Base-by-base conservation (phyloP, 192 early-diverging fungal species). In the Mortierella antarctica region DNA sequence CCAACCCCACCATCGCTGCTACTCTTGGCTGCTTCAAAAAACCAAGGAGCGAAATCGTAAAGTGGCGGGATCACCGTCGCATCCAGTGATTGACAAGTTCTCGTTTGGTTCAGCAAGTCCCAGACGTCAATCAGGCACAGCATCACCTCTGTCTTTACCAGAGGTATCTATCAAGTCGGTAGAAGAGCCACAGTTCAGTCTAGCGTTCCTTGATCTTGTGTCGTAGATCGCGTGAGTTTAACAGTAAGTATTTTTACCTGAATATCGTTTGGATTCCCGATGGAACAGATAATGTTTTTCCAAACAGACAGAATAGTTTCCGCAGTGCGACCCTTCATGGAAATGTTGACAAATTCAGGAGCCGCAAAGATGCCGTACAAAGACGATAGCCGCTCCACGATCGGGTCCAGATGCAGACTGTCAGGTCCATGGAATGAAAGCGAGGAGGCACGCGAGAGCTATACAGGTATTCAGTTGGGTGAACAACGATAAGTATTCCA, bases 231-330 rank as follows among this genome's bases (percentile, higher is more conserved):
- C 57, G 12, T 49, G n/a, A n/a, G n/a, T n/a, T n/a, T n/a, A n/a
- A n/a, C n/a, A n/a, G n/a, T n/a, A n/a, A n/a, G n/a, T n/a, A n/a
- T n/a, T n/a, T 44, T 40, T 81, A 92, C 90, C 74, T 88, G 59
- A 39, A 95, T 93, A 11, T 84, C 57, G 60, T 95, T 95, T 6
- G 93, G 52, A 65, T 95, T 90, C 1, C 95, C 95, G 40, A 96
- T 58, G 7, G 91, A 77, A 74, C 92, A 93, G 14, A 96, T 64
- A 64, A 95, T 83, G 61, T 95, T 95, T 57, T 95, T 95, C 95
- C 95, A 96, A 8, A 89, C 56, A 7, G 70, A 74, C 6, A 91
- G 71, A 6, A 86, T 83, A 18, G 54, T 57, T 42, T 80, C 78
- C 0, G 66, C 68, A 60, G 82, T 78, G 76, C 88, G 88, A 12